Evolutionary conservation across 2,329 filamentous ascomycete species (phyloP).

Genomic region (Verticillium tricorpus): DNA sequence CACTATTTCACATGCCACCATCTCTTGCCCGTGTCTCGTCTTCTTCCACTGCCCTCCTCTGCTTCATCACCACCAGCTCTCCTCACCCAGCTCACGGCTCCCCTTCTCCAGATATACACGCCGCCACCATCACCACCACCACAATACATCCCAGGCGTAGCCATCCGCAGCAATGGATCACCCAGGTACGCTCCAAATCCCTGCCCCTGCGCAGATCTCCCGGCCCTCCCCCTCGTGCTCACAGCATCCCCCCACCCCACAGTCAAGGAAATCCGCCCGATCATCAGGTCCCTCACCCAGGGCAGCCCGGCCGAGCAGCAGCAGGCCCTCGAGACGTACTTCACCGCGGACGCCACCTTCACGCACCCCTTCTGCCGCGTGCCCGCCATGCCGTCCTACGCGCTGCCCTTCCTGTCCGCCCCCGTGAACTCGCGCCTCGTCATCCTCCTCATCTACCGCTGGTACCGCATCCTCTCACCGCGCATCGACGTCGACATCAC

Average conservation of each 20-base stretch:
- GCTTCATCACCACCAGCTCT: background rate
- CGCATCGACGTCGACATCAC: constrained; percentile 64
- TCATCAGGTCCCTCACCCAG: constrained; percentile 67
- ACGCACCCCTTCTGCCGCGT: constrained; percentile 75
- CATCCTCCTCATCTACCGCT: constrained; percentile 67
- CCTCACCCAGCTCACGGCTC: too few relatives aligned
- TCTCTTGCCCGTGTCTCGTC: background rate
- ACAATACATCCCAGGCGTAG: background rate
- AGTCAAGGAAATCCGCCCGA: constrained; percentile 55
- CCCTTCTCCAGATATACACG: background rate
- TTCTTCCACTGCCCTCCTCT: background rate
- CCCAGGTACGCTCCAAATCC: constrained; percentile 14
- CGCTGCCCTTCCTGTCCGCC: constrained; percentile 31
- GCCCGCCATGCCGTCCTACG: constrained; percentile 40
- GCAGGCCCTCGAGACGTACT: constrained; percentile 65
- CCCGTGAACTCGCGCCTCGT: constrained; percentile 59
- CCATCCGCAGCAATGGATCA: constrained; percentile 9
- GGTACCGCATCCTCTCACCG: constrained; percentile 82
- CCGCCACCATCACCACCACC: background rate
- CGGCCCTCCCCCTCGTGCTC: background rate
- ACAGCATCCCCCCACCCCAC: constrained; percentile 7
- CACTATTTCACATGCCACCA: background rate
- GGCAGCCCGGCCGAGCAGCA: constrained; percentile 62
- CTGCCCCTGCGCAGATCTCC: constrained; percentile 6
- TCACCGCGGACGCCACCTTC: constrained; percentile 67